A percentile compares a stretch with the other conserved stretches of the same genome.
Conservation (phyloP, 2,329 filamentous ascomycete species). For the Cladophialophora immunda region DNA sequence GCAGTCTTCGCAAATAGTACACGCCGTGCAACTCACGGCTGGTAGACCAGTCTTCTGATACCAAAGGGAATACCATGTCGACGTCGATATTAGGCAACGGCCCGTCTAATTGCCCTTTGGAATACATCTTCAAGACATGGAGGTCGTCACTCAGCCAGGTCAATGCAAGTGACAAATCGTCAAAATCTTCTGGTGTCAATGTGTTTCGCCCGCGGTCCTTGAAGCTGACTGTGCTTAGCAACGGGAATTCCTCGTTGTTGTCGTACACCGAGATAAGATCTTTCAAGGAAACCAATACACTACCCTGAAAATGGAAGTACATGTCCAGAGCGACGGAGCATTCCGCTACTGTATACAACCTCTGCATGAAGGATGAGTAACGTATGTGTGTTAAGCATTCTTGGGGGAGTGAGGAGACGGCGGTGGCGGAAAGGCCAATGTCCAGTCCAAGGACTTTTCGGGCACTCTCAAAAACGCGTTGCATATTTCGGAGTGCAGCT, state of each 20-base stretch:
- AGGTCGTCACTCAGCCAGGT: not conserved
- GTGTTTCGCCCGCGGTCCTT: not conserved
- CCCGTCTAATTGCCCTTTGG: not conserved
- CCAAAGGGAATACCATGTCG: not conserved
- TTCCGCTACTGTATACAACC: conserved; percentile 1
- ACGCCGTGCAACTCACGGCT: not conserved
- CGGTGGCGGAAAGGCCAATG: not conserved
- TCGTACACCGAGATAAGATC: not conserved
- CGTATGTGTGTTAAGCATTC: conserved; percentile 2
- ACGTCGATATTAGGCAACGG: not conserved
- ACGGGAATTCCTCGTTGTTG: not conserved
- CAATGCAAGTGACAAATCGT: not conserved
- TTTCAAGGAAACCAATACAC: not conserved
- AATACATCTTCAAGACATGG: not conserved
- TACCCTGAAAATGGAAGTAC: not conserved
- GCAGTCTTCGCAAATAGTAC: not conserved
- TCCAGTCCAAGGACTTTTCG: conserved; percentile 2
- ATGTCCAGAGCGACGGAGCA: not conserved
- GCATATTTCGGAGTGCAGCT: not conserved
- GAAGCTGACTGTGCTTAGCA: not conserved
- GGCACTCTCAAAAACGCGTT: not conserved
- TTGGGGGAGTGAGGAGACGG: not conserved
- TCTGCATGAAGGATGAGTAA: conserved; percentile 3
- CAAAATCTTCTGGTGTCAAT: not conserved
- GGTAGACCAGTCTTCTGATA: not conserved